Evolutionary conservation across 441 rosid genomes (phyloP), one percentile per base, ranked within the genome.

Genomic region (Eutrema salsugineum): DNA sequence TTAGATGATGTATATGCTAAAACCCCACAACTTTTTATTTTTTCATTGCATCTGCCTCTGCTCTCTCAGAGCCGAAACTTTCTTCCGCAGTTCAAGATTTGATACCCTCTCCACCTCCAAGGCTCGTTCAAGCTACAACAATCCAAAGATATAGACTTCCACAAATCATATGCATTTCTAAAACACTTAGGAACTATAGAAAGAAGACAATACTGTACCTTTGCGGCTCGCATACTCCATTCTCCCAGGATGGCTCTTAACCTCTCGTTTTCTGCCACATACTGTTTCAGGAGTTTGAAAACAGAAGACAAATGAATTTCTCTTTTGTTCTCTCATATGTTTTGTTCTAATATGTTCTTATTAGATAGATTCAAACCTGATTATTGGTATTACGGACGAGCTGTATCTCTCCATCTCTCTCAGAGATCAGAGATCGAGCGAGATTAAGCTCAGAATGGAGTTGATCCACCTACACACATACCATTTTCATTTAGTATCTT

Each of bases 151-250:
- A 20, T 16, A 3, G 24, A 35, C 11, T 55, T 43, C 19, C 24
- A 49, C 43, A 3, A 14, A 38, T 28, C 53, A 27, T 11, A 27
- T 69, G 61, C 33, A 38, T 60, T 11, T 50, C 68, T 14, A 71
- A 44, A 71, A 40, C 61, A 72, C 47, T 70, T 30, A 12, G 15
- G n/a, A 55, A 55, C 27, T 55, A 16, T 5, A 33, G n/a, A 36
- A 33, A 35, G 36, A 55, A 24, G 42, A 75, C 35, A 55, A 24
- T 27, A 49, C 7, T 50, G 68, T 87, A 94, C 99, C 97, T 91
- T 94, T 8, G 99, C 97, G 38, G 97, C 95, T 28, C 94, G 84
- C 58, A 91, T 73, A 66, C 97, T 94, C 99, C 99, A 94, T 79
- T 94, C 97, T 72, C 94, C 91, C 49, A 93, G 83, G 36, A 93